Conservation (phyloP, 495 filamentous ascomycete genomes). For the Penicillium herquei region DNA sequence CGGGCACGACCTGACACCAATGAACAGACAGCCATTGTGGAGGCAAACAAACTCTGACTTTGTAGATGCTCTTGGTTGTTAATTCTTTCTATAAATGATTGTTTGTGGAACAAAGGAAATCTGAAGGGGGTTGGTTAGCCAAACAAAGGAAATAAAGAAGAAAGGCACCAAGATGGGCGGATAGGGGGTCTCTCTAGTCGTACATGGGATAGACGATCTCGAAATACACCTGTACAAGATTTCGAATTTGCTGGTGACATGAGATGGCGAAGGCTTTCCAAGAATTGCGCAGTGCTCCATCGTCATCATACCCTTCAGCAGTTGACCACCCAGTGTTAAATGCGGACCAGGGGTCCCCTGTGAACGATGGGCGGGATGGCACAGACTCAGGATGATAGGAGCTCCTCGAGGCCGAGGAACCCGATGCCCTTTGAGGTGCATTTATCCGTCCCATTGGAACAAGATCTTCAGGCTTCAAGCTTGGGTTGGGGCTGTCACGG, state of each 20-base stretch:
- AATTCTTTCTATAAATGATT: slow-evolving; percentile 36
- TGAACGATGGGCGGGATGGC: slow-evolving; percentile 12
- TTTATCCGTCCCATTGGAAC: not conserved
- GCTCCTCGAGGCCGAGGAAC: slow-evolving; percentile 22
- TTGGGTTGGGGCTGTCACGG: slow-evolving; percentile 11
- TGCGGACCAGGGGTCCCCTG: slow-evolving; percentile 25
- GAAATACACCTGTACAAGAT: slow-evolving; percentile 43
- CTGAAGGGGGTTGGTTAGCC: slow-evolving; percentile 19
- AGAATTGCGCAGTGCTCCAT: slow-evolving; percentile 25
- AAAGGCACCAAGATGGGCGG: too few relatives aligned
- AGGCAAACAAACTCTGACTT: slow-evolving; percentile 44
- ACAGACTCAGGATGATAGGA: slow-evolving; percentile 15
- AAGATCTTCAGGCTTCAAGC: slow-evolving; percentile 1
- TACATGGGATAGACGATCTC: slow-evolving; percentile 42
- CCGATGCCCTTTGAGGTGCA: slow-evolving; percentile 12
- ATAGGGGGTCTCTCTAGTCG: not conserved
- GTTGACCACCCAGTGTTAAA: slow-evolving; percentile 21
- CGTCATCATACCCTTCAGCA: slow-evolving; percentile 25
- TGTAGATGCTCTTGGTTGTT: slow-evolving; percentile 37
- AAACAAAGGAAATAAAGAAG: not conserved
- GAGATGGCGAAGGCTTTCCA: slow-evolving; percentile 34
- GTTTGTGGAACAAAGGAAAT: slow-evolving; percentile 50
- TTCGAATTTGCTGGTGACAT: slow-evolving; percentile 26
- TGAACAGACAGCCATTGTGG: slow-evolving; percentile 49
- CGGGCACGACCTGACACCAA: slow-evolving; percentile 44